Percentiles rank a stretch among this genome's conserved stretches.
Conservation (phyloP, 1,284 basidiomycete species). For the Chiua sp. region DNA sequence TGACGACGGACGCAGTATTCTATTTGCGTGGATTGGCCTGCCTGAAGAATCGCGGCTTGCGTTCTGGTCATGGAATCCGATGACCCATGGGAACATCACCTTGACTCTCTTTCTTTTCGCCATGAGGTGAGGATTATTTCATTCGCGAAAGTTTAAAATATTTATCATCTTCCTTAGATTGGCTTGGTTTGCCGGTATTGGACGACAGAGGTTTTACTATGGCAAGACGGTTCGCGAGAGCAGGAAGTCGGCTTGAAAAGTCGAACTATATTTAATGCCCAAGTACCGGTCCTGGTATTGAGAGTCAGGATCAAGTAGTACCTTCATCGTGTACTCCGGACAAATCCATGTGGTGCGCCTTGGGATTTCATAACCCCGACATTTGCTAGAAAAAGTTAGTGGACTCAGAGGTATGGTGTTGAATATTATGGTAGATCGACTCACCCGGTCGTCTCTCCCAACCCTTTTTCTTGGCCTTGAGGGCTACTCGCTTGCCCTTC, state of each 20-base stretch:
- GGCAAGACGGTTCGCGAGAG: conserved; percentile 27
- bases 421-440: background rate
- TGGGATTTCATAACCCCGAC: conserved; percentile 35
- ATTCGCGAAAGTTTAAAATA: background rate
- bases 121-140: conserved; percentile 49
- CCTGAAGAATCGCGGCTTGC: conserved; percentile 60
- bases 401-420: background rate
- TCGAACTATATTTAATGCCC: background rate
- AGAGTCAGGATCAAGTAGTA: background rate
- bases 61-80: conserved; percentile 64
- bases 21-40: conserved; percentile 59
- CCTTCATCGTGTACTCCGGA: conserved; percentile 20
- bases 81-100: conserved; percentile 79
- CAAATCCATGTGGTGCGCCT: conserved; percentile 35
- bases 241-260: conserved; percentile 27
- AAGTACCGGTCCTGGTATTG: background rate
- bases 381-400: conserved; percentile 31
- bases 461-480: conserved; percentile 38
- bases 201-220: conserved; percentile 62
- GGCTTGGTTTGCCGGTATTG: conserved; percentile 71
- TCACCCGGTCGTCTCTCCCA: conserved; percentile 53
- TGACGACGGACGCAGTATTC: conserved; percentile 51
- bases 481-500: conserved; percentile 32
- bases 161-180: conserved; percentile 38
- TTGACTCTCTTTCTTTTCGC: conserved; percentile 59